phyloP scores from a whole-genome alignment of 2,329 filamentous ascomycete genomes.

The Ceratocystis alfenasii region DNA sequence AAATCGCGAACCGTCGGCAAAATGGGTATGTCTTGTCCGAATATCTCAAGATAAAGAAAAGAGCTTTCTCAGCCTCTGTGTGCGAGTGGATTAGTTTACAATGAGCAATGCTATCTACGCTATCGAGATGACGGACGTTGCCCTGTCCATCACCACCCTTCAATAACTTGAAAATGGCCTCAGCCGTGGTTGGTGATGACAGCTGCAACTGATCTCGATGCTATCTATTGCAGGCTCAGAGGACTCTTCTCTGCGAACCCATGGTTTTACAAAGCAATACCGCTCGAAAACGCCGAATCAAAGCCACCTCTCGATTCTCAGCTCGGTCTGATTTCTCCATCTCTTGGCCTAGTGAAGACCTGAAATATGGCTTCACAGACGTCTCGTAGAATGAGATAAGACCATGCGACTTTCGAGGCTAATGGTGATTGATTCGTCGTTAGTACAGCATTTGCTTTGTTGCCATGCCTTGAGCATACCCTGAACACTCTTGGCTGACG shows the following conservation, averaged over 20 bases:
- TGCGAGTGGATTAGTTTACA: constrained; percentile 37
- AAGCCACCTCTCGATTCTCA: constrained; percentile 3
- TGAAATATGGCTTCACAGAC: constrained; percentile 16
- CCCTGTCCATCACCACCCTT: neutral
- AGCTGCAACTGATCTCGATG: neutral
- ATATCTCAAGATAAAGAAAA: constrained; percentile 21
- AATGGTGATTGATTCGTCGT: constrained; percentile 23
- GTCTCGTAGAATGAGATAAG: neutral
- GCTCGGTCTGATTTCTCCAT: neutral
- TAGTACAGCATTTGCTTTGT: constrained; percentile 26
- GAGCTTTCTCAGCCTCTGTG: constrained; percentile 33
- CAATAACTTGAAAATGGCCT: constrained; percentile 8
- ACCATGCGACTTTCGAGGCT: constrained; percentile 20
- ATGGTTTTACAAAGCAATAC: constrained; percentile 19
- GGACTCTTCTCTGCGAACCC: constrained; percentile 20
- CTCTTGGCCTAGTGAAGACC: neutral
- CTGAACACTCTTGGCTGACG: constrained; percentile 26
- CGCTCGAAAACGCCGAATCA: constrained; percentile 15
- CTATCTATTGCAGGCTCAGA: neutral
- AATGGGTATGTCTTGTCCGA: constrained; percentile 22
- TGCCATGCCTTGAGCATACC: constrained; percentile 46
- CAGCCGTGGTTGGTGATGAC: neutral
- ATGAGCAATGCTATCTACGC: constrained; percentile 11
- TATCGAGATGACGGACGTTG: neutral
- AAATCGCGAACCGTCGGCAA: constrained; percentile 22